Percentiles rank a stretch among this genome's conserved stretches.
Conservation (phyloP, 805 yeast species). For the Phaffomyces opuntiae region DNA sequence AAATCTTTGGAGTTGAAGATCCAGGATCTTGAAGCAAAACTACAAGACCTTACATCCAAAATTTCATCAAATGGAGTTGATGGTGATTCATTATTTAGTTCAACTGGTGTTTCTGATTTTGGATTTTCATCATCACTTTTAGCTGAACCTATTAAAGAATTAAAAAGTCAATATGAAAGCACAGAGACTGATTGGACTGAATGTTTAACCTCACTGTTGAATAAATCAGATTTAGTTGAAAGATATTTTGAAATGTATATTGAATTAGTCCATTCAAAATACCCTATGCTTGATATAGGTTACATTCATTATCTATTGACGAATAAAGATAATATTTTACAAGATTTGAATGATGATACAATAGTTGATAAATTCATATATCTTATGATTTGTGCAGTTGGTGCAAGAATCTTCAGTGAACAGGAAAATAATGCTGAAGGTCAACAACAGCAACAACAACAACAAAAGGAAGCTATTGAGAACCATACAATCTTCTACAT, state of each 20-base stretch:
- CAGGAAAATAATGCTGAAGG: not conserved
- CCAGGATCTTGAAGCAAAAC: not conserved
- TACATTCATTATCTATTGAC: not conserved
- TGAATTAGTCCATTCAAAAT: slow-evolving; percentile 1
- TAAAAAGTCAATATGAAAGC: not conserved
- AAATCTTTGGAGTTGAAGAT: not conserved
- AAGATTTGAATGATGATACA: not conserved
- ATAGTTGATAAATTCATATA: slow-evolving; percentile 1
- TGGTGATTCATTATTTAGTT: not conserved
- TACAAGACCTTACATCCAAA: not conserved
- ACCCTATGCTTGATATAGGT: not conserved
- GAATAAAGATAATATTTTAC: not conserved
- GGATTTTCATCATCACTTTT: not conserved
- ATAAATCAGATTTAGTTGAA: not conserved
- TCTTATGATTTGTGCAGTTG: slow-evolving; percentile 4
- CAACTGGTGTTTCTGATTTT: not conserved
- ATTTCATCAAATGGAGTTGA: not conserved
- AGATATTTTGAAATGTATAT: not conserved
- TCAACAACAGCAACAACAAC: too few relatives aligned
- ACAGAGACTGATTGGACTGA: slow-evolving; percentile 2
- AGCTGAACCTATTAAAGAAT: not conserved
- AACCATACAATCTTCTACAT: slow-evolving; percentile 1
- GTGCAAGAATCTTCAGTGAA: slow-evolving; percentile 1
- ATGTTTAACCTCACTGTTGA: not conserved
- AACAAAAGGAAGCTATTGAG: not conserved